Percentiles rank a stretch among this genome's conserved stretches.
Evolutionary conservation across 169 alveolate genomes (phyloP).

Genomic region (Eimeria maxima): DNA sequence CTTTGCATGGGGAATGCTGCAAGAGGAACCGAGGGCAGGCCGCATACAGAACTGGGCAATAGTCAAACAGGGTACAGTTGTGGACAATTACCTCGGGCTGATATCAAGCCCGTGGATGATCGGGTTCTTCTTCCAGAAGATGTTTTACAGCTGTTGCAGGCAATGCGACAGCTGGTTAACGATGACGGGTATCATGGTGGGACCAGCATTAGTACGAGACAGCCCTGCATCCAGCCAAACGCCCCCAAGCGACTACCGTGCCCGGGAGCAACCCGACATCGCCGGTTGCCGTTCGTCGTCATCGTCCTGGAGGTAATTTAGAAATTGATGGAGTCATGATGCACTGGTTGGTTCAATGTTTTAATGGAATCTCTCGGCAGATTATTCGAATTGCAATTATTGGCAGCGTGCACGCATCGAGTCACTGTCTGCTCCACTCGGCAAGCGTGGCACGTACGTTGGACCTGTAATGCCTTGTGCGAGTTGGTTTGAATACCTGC

Average conservation of each 20-base stretch:
- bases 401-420: neutral
- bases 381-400: neutral
- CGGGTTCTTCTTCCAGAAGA: conserved; percentile 46
- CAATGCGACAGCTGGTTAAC: conserved; percentile 48
- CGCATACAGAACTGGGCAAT: neutral
- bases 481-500: neutral
- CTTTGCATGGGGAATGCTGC: neutral
- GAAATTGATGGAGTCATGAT: neutral
- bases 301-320: conserved; percentile 4
- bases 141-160: conserved; percentile 1
- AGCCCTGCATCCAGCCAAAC: neutral
- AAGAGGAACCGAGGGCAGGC: neutral
- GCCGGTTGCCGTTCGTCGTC: conserved; percentile 34
- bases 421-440: neutral
- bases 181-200: neutral
- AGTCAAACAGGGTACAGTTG: neutral
- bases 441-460: neutral
- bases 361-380: neutral
- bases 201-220: neutral
- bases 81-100: neutral
- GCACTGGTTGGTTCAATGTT: conserved; percentile 1
- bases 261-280: neutral
- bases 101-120: neutral
- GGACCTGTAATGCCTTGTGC: neutral
- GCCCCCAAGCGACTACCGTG: neutral